phyloP scores from a whole-genome alignment of 2,329 filamentous ascomycete species.

The Ampelomyces quisqualis region DNA sequence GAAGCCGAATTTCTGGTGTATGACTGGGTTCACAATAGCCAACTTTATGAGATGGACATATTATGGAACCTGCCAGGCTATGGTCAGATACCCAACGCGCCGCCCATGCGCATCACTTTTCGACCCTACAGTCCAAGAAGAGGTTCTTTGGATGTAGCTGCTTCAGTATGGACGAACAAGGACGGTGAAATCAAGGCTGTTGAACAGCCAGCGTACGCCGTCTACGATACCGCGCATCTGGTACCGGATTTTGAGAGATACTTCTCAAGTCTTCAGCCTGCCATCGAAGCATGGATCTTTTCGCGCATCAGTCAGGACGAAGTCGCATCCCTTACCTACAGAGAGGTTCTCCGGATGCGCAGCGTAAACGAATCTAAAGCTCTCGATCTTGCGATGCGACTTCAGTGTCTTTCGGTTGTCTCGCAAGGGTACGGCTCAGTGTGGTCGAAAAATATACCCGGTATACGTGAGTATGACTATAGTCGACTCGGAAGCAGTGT shows the following conservation, averaged over 20 bases:
- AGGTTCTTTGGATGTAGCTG: constrained; percentile 31
- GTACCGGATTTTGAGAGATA: constrained; percentile 31
- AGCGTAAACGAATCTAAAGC: constrained; percentile 20
- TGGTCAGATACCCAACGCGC: constrained; percentile 29
- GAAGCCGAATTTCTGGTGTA: constrained; percentile 37
- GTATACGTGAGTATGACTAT: constrained; percentile 38
- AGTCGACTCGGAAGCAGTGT: constrained; percentile 29
- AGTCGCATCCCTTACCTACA: constrained; percentile 33
- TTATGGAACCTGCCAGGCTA: constrained; percentile 41
- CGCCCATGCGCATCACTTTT: constrained; percentile 28
- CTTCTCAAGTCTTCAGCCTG: constrained; percentile 28
- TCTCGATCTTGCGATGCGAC: constrained; percentile 35
- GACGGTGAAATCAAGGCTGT: constrained; percentile 30
- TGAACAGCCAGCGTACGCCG: constrained; percentile 38
- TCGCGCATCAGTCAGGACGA: constrained; percentile 31
- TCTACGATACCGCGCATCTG: constrained; percentile 36
- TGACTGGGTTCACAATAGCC: constrained; percentile 29
- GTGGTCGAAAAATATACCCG: constrained; percentile 33
- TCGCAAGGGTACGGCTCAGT: constrained; percentile 44
- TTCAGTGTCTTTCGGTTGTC: constrained; percentile 40
- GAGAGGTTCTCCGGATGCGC: constrained; percentile 36
- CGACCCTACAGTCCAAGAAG: constrained; percentile 32
- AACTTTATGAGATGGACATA: constrained; percentile 35
- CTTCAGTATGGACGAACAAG: constrained; percentile 34
- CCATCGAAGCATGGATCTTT: constrained; percentile 38